Percentiles rank a stretch among this genome's conserved stretches.
Conservation (phyloP, 192 early-diverging fungal genomes). For the Coemansia sp. region DNA sequence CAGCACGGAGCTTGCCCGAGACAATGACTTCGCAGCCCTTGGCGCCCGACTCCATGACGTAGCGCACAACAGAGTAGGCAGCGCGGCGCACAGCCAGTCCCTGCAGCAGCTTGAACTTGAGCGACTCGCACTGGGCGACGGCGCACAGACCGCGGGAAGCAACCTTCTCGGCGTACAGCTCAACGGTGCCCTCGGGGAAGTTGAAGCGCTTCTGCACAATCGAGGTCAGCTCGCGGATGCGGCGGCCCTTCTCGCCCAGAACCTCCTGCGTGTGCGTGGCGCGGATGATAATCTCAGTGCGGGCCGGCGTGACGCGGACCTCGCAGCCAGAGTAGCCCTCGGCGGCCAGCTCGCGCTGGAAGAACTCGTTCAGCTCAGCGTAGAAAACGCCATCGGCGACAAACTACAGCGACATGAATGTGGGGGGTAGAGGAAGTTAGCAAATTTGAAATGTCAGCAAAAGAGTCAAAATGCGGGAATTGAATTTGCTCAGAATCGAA, state of each 20-base stretch:
- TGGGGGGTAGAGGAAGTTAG: constrained; percentile 1
- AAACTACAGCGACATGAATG: constrained; percentile 64
- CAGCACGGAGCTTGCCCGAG: constrained; percentile 98
- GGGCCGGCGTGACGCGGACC: constrained; percentile 98
- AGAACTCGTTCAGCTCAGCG: constrained; percentile 99
- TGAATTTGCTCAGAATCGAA: not conserved
- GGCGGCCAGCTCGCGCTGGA: constrained; percentile 92
- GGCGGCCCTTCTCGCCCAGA: constrained; percentile 96
- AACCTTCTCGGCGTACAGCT: constrained; percentile 98
- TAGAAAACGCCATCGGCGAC: constrained; percentile 99
- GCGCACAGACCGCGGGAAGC: constrained; percentile 96
- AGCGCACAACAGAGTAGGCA: constrained; percentile 97
- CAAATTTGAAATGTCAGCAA: not conserved
- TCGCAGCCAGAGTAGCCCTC: constrained; percentile 99
- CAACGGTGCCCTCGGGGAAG: constrained; percentile 97
- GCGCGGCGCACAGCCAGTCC: constrained; percentile 97
- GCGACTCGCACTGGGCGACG: constrained; percentile 97
- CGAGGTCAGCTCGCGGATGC: constrained; percentile 96
- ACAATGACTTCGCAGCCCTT: constrained; percentile 99
- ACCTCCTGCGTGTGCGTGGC: constrained; percentile 98
- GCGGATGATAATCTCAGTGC: constrained; percentile 99
- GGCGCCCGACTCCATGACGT: constrained; percentile 98
- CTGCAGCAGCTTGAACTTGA: constrained; percentile 96
- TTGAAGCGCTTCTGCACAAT: constrained; percentile 99
- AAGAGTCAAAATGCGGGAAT: not conserved